Evolutionary conservation across 208 protist genomes (phyloP), one percentile per base, ranked within the genome.

Genomic region (Acanthamoeba royreba): DNA sequence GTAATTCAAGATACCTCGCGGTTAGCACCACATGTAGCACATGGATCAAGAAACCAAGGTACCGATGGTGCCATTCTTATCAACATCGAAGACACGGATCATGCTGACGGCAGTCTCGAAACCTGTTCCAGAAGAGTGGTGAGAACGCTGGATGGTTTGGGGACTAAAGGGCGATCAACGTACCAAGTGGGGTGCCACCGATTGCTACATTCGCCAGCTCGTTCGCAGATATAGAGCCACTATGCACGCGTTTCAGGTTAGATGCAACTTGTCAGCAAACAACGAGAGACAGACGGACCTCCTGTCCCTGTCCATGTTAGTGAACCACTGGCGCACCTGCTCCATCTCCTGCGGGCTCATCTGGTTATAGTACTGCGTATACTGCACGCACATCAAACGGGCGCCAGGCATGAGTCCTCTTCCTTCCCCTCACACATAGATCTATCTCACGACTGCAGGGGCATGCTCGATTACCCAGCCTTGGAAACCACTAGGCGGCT

Each of bases 31-130:
- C 1, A 5, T 58, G 1, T 17, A 58, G n/a, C 52, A 58, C 1
- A 5, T 7, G 2, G 2, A 17, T 25, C 52, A 17, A 25, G 52
- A 25, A 17, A 9, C n/a, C n/a, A 1, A 9, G 17, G 35, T 77
- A 77, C 66, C 77, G 81, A 88, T 88, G n/a, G 81, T 88, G 49
- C 81, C 81, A 47, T 88, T 88, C 47, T 61, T 61, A 33, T 88
- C 81, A 31, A 43, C 81, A 13, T 88, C 81, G 81, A 88, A 88
- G 4, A 88, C 35, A 47, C 81, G 81, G 35, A 88, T 88, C 31
- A 88, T 25, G 22, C 40, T 88, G 22, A 61, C 43, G 4, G 46
- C 81, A 8, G 28, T 88, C 47, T 88, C 81, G 47, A 88, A 55
- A n/a, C 74, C 74, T 83, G 33, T 52, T 33, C 4, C 35, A 9